Evolutionary conservation across 164 flowering plant species (phyloP), one percentile per base, ranked within the genome.

Genomic region (Nymphaea thermarum): DNA sequence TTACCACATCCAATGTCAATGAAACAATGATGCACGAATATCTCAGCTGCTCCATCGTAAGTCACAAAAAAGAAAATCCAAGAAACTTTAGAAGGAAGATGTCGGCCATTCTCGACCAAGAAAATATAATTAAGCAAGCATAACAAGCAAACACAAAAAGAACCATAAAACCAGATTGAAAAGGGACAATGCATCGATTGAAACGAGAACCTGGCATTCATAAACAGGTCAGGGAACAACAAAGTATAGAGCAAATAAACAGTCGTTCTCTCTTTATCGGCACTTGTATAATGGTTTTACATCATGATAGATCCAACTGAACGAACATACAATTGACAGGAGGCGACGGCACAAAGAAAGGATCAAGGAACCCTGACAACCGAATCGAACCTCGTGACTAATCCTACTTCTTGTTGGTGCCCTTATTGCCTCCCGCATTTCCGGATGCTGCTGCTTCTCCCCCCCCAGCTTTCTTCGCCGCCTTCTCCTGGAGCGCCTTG

Each of bases 401-500:
- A 60, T 64, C 60, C 71, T 76, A 83, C 70, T 81, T 82, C 73
- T 81, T 87, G 68, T 8, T 71, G 67, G 72, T 68, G 67, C 78
- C 79, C 5, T 83, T 75, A 47, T 81, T 78, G 12, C 73, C 81
- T 55, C 81, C 75, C 42, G 82, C 86, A 8, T 51, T 15, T 7
- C 71, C 66, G 0, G 71, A 51, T 2, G 75, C 75, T 43, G 70
- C 80, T 71, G 77, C 72, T 3, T 67, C 86, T 25, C 36, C 36
- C 36, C 57, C 57, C 8, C 12, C 57, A 15, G 91, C 91, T 77
- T 90, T 90, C 81, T 86, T 90, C 5, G 96, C 91, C 5, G 71
- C 4, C 78, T 90, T 90, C 67, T 90, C 96, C 64, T 90, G 93
- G 64, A 90, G 90, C 3, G 96, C 96, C 67, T 90, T 90, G 0